phyloP scores from a whole-genome alignment of 108 stramenopile genomes.

The Fragilariopsis cylindrus region DNA sequence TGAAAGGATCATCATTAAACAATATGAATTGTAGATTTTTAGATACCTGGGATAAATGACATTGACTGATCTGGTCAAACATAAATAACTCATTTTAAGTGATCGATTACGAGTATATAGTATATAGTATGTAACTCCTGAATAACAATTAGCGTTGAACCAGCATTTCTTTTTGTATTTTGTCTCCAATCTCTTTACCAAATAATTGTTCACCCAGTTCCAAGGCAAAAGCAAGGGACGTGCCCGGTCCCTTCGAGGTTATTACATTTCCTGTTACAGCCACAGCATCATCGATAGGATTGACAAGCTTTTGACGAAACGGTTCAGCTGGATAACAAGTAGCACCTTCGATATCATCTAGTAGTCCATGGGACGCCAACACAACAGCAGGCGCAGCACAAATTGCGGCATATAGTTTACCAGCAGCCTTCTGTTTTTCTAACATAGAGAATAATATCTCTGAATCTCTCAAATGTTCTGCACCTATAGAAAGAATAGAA shows the following conservation, averaged over 20 bases:
- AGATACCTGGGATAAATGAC: too few relatives aligned
- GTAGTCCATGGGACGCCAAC: slow-evolving; percentile 68
- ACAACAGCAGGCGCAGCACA: slow-evolving; percentile 91
- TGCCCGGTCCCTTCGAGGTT: slow-evolving; percentile 84
- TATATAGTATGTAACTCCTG: too few relatives aligned
- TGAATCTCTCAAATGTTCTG: slow-evolving; percentile 79
- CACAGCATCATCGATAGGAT: slow-evolving; percentile 63
- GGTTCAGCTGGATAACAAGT: slow-evolving; percentile 91
- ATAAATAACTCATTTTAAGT: too few relatives aligned
- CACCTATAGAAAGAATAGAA: slow-evolving; percentile 42
- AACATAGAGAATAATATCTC: slow-evolving; percentile 60
- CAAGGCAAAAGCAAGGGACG: slow-evolving; percentile 71
- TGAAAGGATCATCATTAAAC: too few relatives aligned
- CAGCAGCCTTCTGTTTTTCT: slow-evolving; percentile 62
- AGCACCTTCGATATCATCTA: slow-evolving; percentile 54
- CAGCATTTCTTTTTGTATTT: slow-evolving; percentile 59
- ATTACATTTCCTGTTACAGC: slow-evolving; percentile 70
- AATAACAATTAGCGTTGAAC: slow-evolving; percentile 7
- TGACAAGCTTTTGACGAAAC: slow-evolving; percentile 56
- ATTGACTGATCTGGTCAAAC: too few relatives aligned
- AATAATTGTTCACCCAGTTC: slow-evolving; percentile 56
- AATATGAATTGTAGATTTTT: too few relatives aligned
- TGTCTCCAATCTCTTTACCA: slow-evolving; percentile 59
- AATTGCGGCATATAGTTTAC: slow-evolving; percentile 75
- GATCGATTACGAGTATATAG: too few relatives aligned